These are phyloP conservation scores for Coelastrella sp. DNA, from an alignment of 139 green algal genomes.

Conservation along the genomic window DNA sequence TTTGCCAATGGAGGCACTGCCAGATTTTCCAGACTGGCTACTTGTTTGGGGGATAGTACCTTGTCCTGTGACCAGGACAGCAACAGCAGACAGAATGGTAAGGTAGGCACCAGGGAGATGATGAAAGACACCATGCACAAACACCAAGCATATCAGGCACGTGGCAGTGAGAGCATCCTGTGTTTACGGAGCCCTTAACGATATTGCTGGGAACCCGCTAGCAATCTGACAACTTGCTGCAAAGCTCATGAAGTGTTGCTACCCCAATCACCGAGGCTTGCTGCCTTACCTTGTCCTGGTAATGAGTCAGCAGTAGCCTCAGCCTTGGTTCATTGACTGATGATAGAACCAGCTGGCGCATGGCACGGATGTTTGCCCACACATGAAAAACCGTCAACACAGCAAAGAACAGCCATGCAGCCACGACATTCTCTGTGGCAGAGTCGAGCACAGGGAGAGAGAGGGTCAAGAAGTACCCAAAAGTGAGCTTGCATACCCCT, in stretches of 20 bases:
- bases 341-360: slow-evolving; percentile 80
- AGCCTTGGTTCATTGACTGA: slow-evolving; percentile 79
- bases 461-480: not conserved
- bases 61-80: slow-evolving; percentile 28
- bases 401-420: slow-evolving; percentile 60
- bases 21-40: slow-evolving; percentile 56
- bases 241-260: not conserved
- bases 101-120: not conserved
- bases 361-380: slow-evolving; percentile 82
- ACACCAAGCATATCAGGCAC: too few species aligned
- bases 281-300: slow-evolving; percentile 37
- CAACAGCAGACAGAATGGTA: not conserved
- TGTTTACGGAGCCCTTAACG: too few species aligned
- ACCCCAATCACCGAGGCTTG: not conserved
- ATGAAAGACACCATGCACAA: too few species aligned
- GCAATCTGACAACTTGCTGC: not conserved
- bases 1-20: slow-evolving; percentile 54
- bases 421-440: slow-evolving; percentile 21
- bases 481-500: not conserved
- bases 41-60: slow-evolving; percentile 43
- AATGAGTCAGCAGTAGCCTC: slow-evolving; percentile 65
- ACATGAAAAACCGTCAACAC: slow-evolving; percentile 78
- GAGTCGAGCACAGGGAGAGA: slow-evolving; percentile 29
- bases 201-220: not conserved
- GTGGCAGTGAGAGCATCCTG: too few species aligned